Percentiles rank a stretch among this genome's conserved stretches.
phyloP scores from a whole-genome alignment of 1,284 basidiomycete genomes.

The Taiwanofungus camphoratus region DNA sequence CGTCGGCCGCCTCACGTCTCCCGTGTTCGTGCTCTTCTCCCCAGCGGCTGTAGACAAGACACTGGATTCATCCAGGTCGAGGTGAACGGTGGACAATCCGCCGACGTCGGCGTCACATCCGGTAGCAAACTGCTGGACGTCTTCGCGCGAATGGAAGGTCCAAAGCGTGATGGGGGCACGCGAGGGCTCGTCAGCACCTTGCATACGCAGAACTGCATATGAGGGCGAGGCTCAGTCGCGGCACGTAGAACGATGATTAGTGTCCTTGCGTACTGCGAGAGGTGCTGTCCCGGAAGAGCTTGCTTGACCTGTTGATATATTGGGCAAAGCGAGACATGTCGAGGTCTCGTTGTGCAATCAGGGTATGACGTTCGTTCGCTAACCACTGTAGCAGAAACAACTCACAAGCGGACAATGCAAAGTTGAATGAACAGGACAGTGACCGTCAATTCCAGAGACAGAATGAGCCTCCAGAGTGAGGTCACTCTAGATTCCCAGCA shows the following conservation, averaged over 20 bases:
- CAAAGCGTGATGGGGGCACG: conserved; percentile 57
- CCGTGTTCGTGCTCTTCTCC: conserved; percentile 7
- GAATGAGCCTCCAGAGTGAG: no score
- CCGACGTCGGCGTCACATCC: conserved; percentile 86
- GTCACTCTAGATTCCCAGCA: no score
- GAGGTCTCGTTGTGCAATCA: not conserved
- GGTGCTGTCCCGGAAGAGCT: conserved; percentile 28
- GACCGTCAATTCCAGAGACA: no score
- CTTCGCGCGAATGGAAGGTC: conserved; percentile 52
- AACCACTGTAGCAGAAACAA: no score
- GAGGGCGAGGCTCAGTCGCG: no score
- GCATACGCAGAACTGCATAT: conserved; percentile 61
- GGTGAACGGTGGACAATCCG: conserved; percentile 69
- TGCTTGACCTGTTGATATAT: conserved; percentile 32
- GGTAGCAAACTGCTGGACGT: conserved; percentile 58
- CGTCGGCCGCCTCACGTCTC: conserved; percentile 30
- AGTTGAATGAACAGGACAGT: no score
- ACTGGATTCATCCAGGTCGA: conserved; percentile 52
- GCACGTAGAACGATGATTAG: no score
- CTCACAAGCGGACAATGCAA: no score
- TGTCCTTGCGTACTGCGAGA: conserved; percentile 29
- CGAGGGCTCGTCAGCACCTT: conserved; percentile 56
- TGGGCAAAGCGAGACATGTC: conserved; percentile 28
- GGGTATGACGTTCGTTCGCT: not conserved
- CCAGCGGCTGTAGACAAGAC: conserved; percentile 29